Percentiles rank a stretch among this genome's conserved stretches.
These are phyloP conservation scores for Sporisorium iseilematis-ciliati DNA, from an alignment of 1,284 basidiomycete species.

Conservation along the genomic window DNA sequence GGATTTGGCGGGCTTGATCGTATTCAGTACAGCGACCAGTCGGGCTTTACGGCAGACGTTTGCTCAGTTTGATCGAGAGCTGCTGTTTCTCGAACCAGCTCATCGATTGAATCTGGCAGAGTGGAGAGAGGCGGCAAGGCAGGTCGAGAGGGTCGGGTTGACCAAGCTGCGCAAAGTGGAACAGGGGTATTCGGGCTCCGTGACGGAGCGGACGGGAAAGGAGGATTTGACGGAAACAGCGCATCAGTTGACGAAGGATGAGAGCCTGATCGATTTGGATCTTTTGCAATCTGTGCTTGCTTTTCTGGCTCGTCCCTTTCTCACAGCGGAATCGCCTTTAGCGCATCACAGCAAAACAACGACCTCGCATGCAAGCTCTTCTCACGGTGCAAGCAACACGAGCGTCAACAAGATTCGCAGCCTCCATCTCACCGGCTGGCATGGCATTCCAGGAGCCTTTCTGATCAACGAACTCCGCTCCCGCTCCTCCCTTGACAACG, in stretches of 20 bases:
- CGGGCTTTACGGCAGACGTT: conserved; percentile 13
- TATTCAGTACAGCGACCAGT: conserved; percentile 31
- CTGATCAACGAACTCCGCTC: conserved; percentile 36
- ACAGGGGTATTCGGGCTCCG: neutral
- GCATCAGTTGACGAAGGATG: conserved; percentile 28
- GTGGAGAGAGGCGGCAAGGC: conserved; percentile 37
- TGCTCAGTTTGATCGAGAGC: conserved; percentile 35
- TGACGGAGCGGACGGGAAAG: neutral
- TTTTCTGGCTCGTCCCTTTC: conserved; percentile 6
- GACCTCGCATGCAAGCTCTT: too few relatives aligned
- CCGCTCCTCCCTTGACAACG: conserved; percentile 20
- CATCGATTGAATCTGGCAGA: conserved; percentile 39
- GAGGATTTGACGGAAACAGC: conserved; percentile 3
- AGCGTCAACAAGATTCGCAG: conserved; percentile 17
- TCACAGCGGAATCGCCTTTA: neutral
- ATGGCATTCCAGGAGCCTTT: conserved; percentile 43
- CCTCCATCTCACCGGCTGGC: conserved; percentile 37
- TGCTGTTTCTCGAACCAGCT: conserved; percentile 32
- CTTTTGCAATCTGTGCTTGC: conserved; percentile 29
- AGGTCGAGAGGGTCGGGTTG: conserved; percentile 5
- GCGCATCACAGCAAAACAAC: neutral
- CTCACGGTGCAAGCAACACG: neutral
- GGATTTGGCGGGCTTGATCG: conserved; percentile 20
- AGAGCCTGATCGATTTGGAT: conserved; percentile 39
- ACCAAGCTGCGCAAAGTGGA: neutral